Evolutionary conservation across 1,284 basidiomycete genomes (phyloP).

Genomic region (Boletus subluridellus): DNA sequence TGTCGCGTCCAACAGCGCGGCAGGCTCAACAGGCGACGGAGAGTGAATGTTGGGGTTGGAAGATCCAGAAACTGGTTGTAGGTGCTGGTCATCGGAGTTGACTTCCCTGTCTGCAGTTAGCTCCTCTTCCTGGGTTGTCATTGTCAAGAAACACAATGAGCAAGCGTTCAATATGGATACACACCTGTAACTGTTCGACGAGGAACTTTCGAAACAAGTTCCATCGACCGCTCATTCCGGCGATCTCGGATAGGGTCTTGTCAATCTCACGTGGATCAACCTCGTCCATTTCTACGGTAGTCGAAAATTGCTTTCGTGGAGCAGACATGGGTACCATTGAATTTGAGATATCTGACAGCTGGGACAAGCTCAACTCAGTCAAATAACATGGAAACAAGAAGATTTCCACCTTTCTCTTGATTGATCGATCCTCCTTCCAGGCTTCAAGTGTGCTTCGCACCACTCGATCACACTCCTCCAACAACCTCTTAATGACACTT

Average conservation of each 20-base stretch:
- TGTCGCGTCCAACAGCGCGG: conserved; percentile 44
- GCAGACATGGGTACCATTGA: conserved; percentile 36
- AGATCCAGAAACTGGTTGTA: not conserved
- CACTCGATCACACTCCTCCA: conserved; percentile 85
- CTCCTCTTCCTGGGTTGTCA: conserved; percentile 23
- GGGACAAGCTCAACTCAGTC: conserved; percentile 8
- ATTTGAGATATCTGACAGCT: conserved; percentile 50
- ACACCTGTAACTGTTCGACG: conserved; percentile 63
- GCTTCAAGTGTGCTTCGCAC: conserved; percentile 73
- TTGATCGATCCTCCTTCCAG: conserved; percentile 86
- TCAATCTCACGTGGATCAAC: conserved; percentile 90
- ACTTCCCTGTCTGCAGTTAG: conserved; percentile 1
- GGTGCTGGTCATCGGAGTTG: not conserved
- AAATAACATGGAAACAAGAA: not conserved
- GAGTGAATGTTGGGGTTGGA: not conserved
- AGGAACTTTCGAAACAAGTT: conserved; percentile 88
- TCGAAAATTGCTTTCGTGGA: conserved; percentile 39
- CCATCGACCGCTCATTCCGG: conserved; percentile 91
- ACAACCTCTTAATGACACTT: conserved; percentile 71
- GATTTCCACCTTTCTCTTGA: conserved; percentile 62
- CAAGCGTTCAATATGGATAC: conserved; percentile 1
- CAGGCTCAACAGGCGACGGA: conserved; percentile 9
- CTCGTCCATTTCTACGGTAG: conserved; percentile 53
- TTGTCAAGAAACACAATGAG: not conserved
- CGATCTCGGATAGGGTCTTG: conserved; percentile 79